Conservation (phyloP, 2,329 filamentous ascomycete genomes). For the Teratosphaeria pseudoeucalypti region DNA sequence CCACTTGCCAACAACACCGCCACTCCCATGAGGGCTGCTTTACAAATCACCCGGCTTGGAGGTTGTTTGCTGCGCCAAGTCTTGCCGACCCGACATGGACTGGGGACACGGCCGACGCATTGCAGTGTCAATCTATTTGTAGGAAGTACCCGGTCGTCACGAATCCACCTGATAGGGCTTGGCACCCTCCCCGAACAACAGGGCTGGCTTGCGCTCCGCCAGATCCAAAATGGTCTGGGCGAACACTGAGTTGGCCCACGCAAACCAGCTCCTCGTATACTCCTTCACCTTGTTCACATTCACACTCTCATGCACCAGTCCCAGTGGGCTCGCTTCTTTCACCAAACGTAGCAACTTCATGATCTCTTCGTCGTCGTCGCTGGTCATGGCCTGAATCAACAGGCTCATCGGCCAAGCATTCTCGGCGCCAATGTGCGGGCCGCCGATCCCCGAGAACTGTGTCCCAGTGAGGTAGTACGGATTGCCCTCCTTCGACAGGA, state of each 20-base stretch:
- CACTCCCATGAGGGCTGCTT: too few relatives aligned
- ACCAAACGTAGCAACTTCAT: slow-evolving; percentile 60
- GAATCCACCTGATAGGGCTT: slow-evolving; percentile 40
- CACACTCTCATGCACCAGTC: slow-evolving; percentile 84
- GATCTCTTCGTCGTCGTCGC: slow-evolving; percentile 75
- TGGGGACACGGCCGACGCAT: too few relatives aligned
- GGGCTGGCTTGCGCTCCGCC: slow-evolving; percentile 75
- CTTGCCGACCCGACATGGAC: too few relatives aligned
- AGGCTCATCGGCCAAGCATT: slow-evolving; percentile 97
- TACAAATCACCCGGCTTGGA: too few relatives aligned
- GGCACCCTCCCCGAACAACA: slow-evolving; percentile 63
- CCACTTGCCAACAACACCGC: too few relatives aligned
- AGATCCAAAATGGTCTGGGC: slow-evolving; percentile 84
- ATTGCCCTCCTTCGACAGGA: slow-evolving; percentile 66
- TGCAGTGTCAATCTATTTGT: not conserved
- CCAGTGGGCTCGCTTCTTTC: slow-evolving; percentile 62
- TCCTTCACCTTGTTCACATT: slow-evolving; percentile 60
- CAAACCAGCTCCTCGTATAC: slow-evolving; percentile 91
- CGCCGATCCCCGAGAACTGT: slow-evolving; percentile 80
- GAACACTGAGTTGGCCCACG: slow-evolving; percentile 96
- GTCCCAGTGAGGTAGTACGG: slow-evolving; percentile 76
- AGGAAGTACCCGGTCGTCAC: not conserved
- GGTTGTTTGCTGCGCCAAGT: too few relatives aligned
- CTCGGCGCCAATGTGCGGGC: slow-evolving; percentile 67
- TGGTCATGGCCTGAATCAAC: slow-evolving; percentile 83